Evolutionary conservation across 2,329 filamentous ascomycete genomes (phyloP).

Genomic region (Delphinella strobiligena): DNA sequence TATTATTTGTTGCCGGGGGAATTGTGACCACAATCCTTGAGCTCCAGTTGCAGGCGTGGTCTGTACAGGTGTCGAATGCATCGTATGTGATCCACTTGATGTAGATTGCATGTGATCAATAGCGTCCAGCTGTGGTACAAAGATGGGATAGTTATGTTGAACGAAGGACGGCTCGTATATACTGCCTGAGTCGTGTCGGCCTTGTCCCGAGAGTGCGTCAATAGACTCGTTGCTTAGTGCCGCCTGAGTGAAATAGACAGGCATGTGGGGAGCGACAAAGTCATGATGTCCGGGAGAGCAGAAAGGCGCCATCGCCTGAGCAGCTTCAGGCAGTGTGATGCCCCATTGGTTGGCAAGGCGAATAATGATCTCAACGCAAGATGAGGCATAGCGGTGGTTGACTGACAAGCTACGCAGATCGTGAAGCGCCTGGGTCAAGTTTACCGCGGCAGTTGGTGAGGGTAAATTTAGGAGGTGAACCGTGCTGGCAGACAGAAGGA

Average conservation of each 20-base stretch:
- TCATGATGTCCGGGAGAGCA: background rate
- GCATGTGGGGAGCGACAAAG: conserved; percentile 4
- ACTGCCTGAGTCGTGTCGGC: conserved; percentile 5
- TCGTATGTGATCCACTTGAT: background rate
- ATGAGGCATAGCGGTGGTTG: conserved; percentile 31
- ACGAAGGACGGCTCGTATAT: conserved; percentile 7
- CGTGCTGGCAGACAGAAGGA: conserved; percentile 29
- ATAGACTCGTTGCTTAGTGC: conserved; percentile 7
- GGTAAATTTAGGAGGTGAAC: conserved; percentile 35
- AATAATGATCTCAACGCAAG: conserved; percentile 31
- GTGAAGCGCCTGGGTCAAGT: conserved; percentile 30
- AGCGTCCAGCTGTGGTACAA: background rate
- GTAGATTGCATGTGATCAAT: background rate
- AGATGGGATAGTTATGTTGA: conserved; percentile 5
- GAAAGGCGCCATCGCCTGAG: conserved; percentile 4
- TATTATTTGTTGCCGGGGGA: background rate
- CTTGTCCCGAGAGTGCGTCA: background rate
- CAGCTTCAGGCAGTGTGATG: conserved; percentile 28
- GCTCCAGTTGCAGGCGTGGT: background rate
- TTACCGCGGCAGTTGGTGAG: conserved; percentile 21
- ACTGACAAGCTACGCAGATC: conserved; percentile 30
- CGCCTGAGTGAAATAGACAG: conserved; percentile 6
- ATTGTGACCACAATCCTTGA: background rate
- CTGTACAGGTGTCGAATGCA: background rate
- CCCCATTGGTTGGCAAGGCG: conserved; percentile 32